Conservation (phyloP, 2,329 filamentous ascomycete species). For the Fusarium foetens region DNA sequence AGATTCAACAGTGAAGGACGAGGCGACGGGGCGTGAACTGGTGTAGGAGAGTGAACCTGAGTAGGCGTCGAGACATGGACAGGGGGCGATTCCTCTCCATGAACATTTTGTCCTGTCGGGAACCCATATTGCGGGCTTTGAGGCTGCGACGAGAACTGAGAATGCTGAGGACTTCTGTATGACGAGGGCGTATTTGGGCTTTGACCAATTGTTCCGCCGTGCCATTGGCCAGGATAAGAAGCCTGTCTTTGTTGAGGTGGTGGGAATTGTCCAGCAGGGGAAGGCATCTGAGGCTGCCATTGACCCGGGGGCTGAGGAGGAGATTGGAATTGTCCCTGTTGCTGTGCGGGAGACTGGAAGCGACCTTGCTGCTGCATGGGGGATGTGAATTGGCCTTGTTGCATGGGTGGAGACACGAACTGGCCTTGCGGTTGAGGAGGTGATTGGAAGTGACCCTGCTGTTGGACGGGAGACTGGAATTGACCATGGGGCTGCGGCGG, state of each 20-base stretch:
- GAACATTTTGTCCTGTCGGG: constrained; percentile 1
- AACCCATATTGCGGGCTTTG: constrained; percentile 19
- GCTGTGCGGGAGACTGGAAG: constrained; percentile 6
- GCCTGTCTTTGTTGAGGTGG: constrained; percentile 52
- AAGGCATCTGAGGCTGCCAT: constrained; percentile 26
- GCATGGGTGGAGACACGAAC: background rate
- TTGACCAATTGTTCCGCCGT: constrained; percentile 49
- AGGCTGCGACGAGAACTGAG: constrained; percentile 18
- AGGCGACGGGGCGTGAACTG: constrained; percentile 24
- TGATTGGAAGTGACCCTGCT: constrained; percentile 8
- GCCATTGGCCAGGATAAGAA: constrained; percentile 52
- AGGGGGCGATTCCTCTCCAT: constrained; percentile 27
- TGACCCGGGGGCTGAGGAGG: constrained; percentile 18
- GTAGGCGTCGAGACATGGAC: constrained; percentile 25
- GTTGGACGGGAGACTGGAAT: background rate
- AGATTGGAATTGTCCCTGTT: constrained; percentile 22
- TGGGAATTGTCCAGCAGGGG: constrained; percentile 49
- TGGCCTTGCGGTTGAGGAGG: constrained; percentile 9
- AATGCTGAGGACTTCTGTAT: constrained; percentile 20
- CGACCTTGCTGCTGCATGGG: constrained; percentile 10
- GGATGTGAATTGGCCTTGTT: constrained; percentile 7
- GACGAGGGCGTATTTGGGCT: constrained; percentile 34
- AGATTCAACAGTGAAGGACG: constrained; percentile 28
- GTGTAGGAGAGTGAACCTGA: constrained; percentile 21
- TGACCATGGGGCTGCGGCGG: constrained; percentile 2